Base-by-base conservation (phyloP, 1,139 yeast genomes). In the Pichia sp. region DNA sequence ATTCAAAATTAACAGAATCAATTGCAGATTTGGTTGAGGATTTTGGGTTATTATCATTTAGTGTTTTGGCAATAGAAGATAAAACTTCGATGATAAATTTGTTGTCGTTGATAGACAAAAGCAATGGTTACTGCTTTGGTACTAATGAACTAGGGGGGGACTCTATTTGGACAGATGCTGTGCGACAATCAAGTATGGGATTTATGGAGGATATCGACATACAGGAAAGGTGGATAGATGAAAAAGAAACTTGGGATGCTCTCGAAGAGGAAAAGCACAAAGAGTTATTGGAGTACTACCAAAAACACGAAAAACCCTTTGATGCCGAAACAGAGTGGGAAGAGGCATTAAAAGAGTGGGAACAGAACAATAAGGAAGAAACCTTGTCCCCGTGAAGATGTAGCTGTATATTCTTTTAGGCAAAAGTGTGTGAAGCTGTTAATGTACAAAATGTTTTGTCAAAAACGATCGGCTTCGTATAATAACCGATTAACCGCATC, bases 181-280 rank as follows among this genome's bases (percentile, higher is more conserved):
- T 93, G 0, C 77, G 99, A 59, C 93, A 88, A 62, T 66, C 70
- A 2, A 60, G 68, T 4, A 53, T 65, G 61, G 88, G 90, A 2
- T 70, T 74, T 53, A 60, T 65, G 62, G 72, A 69, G 46, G 77
- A 75, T 51, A 75, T 85, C 6, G 97, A 92, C 67, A 81, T 90
- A 6, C 99, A 95, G 62, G 99, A 95, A 62, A 76, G 99, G 59
- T 95, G 99, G 99, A 81, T 95, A 11, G 97, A 90, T 55, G 78
- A 84, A 61, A 93, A 92, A 67, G 87, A 81, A 43, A 75, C 74
- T 52, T 90, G 87, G 68, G 98, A 93, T 61, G 76, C 78, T 52
- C 59, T 71, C 50, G 92, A 84, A 63, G 76, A 72, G 47, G 77
- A 77, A 53, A 80, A 80, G 54, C 75, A 76, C 45, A 62, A 68